Evolutionary conservation across 2,329 filamentous ascomycete genomes (phyloP), one percentile per base, ranked within the genome.

Genomic region (Nannizziopsis barbatae): DNA sequence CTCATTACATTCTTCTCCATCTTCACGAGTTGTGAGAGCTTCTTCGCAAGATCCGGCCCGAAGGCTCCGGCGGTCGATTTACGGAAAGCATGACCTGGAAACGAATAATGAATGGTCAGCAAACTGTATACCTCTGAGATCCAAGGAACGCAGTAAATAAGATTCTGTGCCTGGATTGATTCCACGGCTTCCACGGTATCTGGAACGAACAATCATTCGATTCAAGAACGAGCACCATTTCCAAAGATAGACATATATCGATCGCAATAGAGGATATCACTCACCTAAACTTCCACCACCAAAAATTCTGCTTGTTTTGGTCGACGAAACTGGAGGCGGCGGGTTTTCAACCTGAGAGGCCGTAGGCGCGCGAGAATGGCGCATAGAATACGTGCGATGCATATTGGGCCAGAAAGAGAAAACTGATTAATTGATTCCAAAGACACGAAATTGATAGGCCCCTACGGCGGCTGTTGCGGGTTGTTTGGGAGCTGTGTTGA

Each of bases 1-100:
- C 92, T 87, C 92, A 98, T 98, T 50, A 95, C 86, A 65, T 98
- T 96, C 81, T 98, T 98, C 74, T 98, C 92, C 92, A 98, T 98
- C 80, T 98, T 98, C 55, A 98, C 92, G 46, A 98, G 79, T 73
- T 94, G 86, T 36, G 89, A 87, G 54, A 98, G 82, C 78, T 98
- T 98, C 79, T 95, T 95, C 51, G 92, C 84, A 51, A 98, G 81
- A 62, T 98, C 92, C 50, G 89, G 80, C 32, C 80, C 80, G 61
- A 75, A 75, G 51, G 72, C 71, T 35, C 73, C 73, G 18, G 72
- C 72, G 45, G 73, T 64, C 40, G 70, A 67, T 58, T 73, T 74
- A 52, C 72, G 69, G 60, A 75, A 74, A 37, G 75, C 78, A 74
- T 85, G 79, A 63, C 82, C 81, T 82, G 60, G 3, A 36, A 15